Evolutionary conservation across 257 asterid genomes (phyloP).

Genomic region (Ilex asprella): DNA sequence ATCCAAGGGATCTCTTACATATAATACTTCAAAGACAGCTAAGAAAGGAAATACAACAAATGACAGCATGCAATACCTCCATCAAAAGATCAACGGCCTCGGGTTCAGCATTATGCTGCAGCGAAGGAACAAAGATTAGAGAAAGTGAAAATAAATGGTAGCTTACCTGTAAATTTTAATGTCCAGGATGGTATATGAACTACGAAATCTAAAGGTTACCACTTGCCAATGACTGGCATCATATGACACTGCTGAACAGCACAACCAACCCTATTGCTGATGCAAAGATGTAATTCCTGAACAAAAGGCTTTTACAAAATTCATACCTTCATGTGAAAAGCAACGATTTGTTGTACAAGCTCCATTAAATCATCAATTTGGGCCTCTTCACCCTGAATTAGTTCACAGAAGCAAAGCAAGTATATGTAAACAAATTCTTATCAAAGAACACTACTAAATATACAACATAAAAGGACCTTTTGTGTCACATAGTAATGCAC

Average conservation of each 20-base stretch:
- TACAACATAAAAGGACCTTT: no score
- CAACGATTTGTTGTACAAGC: constrained; percentile 84
- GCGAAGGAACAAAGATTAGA: background rate
- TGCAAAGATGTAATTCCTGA: background rate
- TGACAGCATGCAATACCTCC: constrained; percentile 45
- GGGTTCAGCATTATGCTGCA: constrained; percentile 97
- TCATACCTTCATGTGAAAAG: constrained; percentile 86
- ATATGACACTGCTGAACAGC: constrained; percentile 1
- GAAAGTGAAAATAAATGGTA: background rate
- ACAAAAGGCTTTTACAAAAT: background rate
- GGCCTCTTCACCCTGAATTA: constrained; percentile 50
- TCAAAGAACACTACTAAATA: background rate
- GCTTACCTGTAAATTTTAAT: no score
- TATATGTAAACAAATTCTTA: background rate
- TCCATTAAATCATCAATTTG: constrained; percentile 70
- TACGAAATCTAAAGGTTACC: background rate
- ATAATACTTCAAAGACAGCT: background rate
- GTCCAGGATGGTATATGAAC: no score
- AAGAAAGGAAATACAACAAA: constrained; percentile 1
- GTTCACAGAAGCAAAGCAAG: constrained; percentile 9
- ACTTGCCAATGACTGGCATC: background rate
- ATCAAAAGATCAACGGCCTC: constrained; percentile 78
- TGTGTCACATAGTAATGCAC: no score
- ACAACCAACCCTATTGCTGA: constrained; percentile 1
- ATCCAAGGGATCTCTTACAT: background rate